phyloP scores from a whole-genome alignment of 305 asterid species.

The Fraxinus xanthoxyloides region DNA sequence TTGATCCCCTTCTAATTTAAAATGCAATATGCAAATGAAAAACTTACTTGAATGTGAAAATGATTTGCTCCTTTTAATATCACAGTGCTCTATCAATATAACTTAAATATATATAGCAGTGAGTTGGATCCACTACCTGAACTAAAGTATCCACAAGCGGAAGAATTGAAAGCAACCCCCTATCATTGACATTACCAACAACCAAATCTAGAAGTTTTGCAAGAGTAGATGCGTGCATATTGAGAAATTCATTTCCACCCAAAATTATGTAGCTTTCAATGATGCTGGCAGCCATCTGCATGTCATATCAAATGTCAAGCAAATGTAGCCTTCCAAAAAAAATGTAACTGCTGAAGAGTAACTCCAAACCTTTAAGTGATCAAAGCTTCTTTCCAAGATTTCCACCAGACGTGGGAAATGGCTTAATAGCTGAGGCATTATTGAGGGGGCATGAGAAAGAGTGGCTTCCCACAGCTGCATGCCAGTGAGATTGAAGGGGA shows the following conservation, averaged over 20 bases:
- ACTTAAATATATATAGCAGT: slow-evolving; percentile 12
- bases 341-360: slow-evolving; percentile 14
- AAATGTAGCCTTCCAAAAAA: slow-evolving; percentile 16
- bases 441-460: slow-evolving; percentile 81
- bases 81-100: slow-evolving; percentile 7
- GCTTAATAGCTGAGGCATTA: slow-evolving; percentile 74
- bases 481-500: slow-evolving; percentile 22
- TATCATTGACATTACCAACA: slow-evolving; percentile 81
- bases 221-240: slow-evolving; percentile 68
- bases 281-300: slow-evolving; percentile 79
- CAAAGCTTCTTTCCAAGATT: slow-evolving; percentile 83
- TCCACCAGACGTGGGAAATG: slow-evolving; percentile 83
- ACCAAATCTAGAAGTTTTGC: slow-evolving; percentile 86
- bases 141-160: slow-evolving; percentile 83
- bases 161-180: slow-evolving; percentile 77
- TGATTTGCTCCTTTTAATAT: slow-evolving; percentile 8
- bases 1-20: not conserved
- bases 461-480: slow-evolving; percentile 96
- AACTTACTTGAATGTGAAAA: not conserved
- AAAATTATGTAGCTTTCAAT: slow-evolving; percentile 84
- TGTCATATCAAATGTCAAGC: slow-evolving; percentile 31
- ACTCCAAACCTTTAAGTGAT: slow-evolving; percentile 65
- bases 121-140: slow-evolving; percentile 60
- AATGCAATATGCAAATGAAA: slow-evolving; percentile 4
- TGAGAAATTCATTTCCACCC: slow-evolving; percentile 78